Evolutionary conservation across 2,329 filamentous ascomycete genomes (phyloP).

Genomic region (Arthrobotrys sphaeroides): DNA sequence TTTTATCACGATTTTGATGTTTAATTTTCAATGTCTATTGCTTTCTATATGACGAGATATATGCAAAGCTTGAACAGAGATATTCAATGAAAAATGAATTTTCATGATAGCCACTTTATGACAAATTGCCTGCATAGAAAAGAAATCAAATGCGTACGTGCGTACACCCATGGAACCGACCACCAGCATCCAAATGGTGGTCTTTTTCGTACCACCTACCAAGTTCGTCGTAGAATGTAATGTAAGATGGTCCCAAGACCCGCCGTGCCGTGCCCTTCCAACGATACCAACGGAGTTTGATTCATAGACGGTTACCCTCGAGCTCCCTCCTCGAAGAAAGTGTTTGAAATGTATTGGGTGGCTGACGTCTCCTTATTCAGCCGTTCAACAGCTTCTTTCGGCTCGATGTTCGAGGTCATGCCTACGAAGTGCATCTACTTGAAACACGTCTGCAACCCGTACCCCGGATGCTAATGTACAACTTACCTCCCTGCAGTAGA

Average conservation of each 20-base stretch:
- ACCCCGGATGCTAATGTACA: conserved; percentile 2
- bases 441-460: conserved; percentile 21
- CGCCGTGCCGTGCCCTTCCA: conserved; percentile 12
- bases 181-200: background rate
- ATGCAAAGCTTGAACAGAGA: conserved; percentile 1
- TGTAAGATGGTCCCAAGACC: conserved; percentile 4
- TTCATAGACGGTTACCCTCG: background rate
- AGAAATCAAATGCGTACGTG: background rate
- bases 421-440: conserved; percentile 12
- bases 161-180: background rate
- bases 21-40: conserved; percentile 39
- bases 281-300: background rate
- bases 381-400: conserved; percentile 4
- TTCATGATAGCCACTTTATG: conserved; percentile 13
- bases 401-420: conserved; percentile 13
- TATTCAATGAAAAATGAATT: conserved; percentile 25
- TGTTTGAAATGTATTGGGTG: conserved; percentile 44
- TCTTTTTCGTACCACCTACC: conserved; percentile 14
- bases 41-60: conserved; percentile 24
- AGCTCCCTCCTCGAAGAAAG: background rate
- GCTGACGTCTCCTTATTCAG: conserved; percentile 9
- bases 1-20: conserved; percentile 21
- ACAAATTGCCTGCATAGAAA: conserved; percentile 12
- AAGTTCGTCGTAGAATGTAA: conserved; percentile 14
- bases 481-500: background rate